Percentiles rank a stretch among this genome's conserved stretches.
Evolutionary conservation across 345 rosid genomes (phyloP).

Genomic region (Capsella bursapastoris): DNA sequence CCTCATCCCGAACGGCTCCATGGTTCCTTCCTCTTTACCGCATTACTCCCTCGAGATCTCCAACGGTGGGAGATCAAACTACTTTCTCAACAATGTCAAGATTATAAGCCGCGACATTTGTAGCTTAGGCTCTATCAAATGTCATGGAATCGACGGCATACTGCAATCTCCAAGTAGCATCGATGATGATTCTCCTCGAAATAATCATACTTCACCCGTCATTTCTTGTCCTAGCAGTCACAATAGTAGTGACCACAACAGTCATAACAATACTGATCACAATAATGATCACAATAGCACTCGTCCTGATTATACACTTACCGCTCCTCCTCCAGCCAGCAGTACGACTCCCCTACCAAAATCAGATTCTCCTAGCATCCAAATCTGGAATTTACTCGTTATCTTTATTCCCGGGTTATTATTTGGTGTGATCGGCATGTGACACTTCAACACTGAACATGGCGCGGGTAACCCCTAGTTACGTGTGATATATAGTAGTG

Average conservation of each 20-base stretch:
- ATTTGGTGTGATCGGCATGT: conserved; percentile 11
- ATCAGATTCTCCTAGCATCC: conserved; percentile 37
- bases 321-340: conserved; percentile 32
- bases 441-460: not conserved
- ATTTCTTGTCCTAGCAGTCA: conserved; percentile 47
- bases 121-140: conserved; percentile 63
- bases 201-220: conserved; percentile 35
- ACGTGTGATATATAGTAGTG: not conserved
- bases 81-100: conserved; percentile 64
- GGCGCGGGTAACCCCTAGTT: conserved; percentile 20
- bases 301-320: not conserved
- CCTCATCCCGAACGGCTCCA: conserved; percentile 64
- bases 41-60: conserved; percentile 52
- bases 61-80: conserved; percentile 59
- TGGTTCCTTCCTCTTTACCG: conserved; percentile 58
- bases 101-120: conserved; percentile 68
- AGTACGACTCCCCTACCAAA: conserved; percentile 17
- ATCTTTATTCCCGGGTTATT: conserved; percentile 1
- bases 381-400: not conserved
- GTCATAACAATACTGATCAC: not conserved
- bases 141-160: conserved; percentile 79
- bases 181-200: conserved; percentile 26
- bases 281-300: conserved; percentile 3
- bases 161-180: conserved; percentile 28
- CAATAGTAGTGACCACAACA: conserved; percentile 24